Conservation (phyloP, 805 yeast species). For the Starmera dryadoides region DNA sequence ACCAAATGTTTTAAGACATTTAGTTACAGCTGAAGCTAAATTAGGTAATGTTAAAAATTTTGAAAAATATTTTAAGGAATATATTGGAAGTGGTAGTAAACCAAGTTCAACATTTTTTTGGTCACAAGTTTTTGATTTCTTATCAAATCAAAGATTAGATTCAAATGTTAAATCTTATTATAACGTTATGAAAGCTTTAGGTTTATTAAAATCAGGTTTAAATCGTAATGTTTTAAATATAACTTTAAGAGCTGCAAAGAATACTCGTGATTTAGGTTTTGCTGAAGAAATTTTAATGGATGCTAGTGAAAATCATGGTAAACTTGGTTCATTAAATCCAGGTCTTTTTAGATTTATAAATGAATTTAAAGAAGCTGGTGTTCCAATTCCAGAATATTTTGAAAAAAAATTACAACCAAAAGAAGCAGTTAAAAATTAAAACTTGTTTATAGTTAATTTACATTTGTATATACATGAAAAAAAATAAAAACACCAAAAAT, state of each 20-base stretch:
- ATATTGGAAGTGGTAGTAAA: slow-evolving; percentile 20
- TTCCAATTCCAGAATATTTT: slow-evolving; percentile 12
- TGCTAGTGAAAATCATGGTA: no score
- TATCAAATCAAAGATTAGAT: background rate
- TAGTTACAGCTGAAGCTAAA: slow-evolving; percentile 26
- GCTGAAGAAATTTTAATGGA: slow-evolving; percentile 5
- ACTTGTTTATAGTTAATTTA: no score
- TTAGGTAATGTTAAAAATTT: slow-evolving; percentile 35
- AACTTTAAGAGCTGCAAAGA: background rate
- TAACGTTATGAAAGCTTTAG: background rate
- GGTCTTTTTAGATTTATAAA: slow-evolving; percentile 5
- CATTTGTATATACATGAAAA: background rate
- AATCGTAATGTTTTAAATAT: background rate
- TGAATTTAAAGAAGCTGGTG: slow-evolving; percentile 5
- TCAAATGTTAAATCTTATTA: background rate
- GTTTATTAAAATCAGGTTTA: background rate
- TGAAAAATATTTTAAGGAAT: slow-evolving; percentile 21
- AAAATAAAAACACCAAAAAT: background rate
- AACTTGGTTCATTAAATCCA: no score
- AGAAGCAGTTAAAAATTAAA: no score
- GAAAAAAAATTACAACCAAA: background rate
- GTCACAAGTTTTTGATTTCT: slow-evolving; percentile 20
- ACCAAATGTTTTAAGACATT: background rate
- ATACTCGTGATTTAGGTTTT: background rate
- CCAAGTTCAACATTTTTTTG: slow-evolving; percentile 4